Base-by-base conservation (phyloP, 805 yeast genomes). In the Zygoascus flipseniorum region DNA sequence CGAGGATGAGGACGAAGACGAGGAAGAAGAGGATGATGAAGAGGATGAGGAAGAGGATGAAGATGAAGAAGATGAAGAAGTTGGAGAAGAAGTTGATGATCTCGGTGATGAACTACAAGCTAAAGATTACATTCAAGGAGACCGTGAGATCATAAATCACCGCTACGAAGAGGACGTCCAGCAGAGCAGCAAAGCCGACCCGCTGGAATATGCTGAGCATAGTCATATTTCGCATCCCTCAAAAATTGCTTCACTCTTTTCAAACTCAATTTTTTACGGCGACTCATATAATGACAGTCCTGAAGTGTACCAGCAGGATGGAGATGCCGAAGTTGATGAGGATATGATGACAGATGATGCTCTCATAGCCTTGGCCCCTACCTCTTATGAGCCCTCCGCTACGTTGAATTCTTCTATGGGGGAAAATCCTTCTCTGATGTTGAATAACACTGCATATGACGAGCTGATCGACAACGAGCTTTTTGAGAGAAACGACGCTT, bases 21-120 rank as follows among this genome's bases (percentile, higher is more conserved):
- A 54, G 19, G 55, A 51, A 18, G 54, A 46, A n/a, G 59, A 56
- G 16, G 52, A 51, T 5, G 43, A 42, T 9, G 32, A 47, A 41
- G 18, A 37, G 16, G 26, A 48, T 14, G 52, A 45, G 11, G 50
- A 47, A 13, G 53, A 47, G 6, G 43, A 47, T 3, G 13, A 13
- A 13, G 39, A 35, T 5, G 39, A n/a, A 13, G 16, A n/a, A 5
- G 39, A 35, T 5, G 31, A 20, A 13, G 56, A 53, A 26, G 56
- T 31, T 2, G 56, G 52, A 8, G 54, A 51, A 31, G 46, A 42
- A 3, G 47, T 28, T 13, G 47, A 31, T n/a, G 56, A 53, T 13
- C 13, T 9, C 13, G 8, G 8, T 8, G 35, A n/a, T n/a, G n/a
- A n/a, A n/a, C n/a, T n/a, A n/a, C n/a, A n/a, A n/a, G n/a, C n/a